Conservation (phyloP, 1,284 basidiomycete species). For the Neotropicomus parvogracilis region DNA sequence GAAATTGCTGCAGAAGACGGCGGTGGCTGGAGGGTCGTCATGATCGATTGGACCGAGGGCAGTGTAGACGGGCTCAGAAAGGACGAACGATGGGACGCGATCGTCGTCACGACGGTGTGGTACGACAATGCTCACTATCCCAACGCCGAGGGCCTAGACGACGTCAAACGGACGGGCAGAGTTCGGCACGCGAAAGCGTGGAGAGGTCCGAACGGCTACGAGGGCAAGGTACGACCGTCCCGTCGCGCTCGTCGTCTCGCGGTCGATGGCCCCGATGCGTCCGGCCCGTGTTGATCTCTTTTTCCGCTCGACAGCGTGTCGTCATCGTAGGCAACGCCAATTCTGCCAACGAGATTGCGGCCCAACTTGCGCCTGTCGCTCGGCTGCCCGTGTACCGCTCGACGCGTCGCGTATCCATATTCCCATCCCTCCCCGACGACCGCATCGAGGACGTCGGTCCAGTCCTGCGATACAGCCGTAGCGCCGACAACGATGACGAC, state of each 20-base stretch:
- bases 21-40: constrained; percentile 40
- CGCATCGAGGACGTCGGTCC: constrained; percentile 41
- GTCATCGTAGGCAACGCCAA: constrained; percentile 48
- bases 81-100: constrained; percentile 44
- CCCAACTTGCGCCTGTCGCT: constrained; percentile 38
- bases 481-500: background rate
- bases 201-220: constrained; percentile 37
- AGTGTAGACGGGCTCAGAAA: constrained; percentile 7
- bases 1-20: constrained; percentile 27
- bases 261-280: too few relatives aligned
- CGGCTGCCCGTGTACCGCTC: constrained; percentile 42
- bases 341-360: constrained; percentile 47
- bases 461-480: constrained; percentile 33
- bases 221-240: constrained; percentile 37
- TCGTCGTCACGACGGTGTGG: constrained; percentile 44
- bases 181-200: constrained; percentile 39
- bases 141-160: constrained; percentile 36
- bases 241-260: too few relatives aligned
- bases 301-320: constrained; percentile 33
- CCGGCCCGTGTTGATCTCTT: background rate
- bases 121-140: constrained; percentile 45
- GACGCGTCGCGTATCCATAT: constrained; percentile 39
- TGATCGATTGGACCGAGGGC: constrained; percentile 37
- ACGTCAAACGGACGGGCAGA: constrained; percentile 31
- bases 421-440: constrained; percentile 40